Base-by-base conservation (phyloP, 208 protist genomes). In the Tritrichomonas foetus region DNA sequence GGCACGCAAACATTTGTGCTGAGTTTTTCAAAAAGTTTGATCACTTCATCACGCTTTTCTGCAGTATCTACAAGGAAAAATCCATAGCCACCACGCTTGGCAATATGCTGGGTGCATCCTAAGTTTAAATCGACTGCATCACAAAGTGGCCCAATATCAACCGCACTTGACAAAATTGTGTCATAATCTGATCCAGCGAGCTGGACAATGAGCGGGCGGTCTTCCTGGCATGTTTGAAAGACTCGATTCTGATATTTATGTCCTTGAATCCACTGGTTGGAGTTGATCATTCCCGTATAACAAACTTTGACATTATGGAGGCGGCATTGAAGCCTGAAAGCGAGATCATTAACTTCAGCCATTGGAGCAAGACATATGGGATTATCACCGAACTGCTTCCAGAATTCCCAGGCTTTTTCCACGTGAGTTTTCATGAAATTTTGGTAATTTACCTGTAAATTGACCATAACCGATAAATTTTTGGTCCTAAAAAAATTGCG, bases 51-150 rank as follows among this genome's bases (percentile, higher is more conserved):
- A 14, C 78, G 41, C 27, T 89, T 89, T 61, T 89, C 41, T n/a
- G 14, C 14, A 39, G 41, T 89, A 89, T 96, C 93, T 36, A 94
- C 57, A 0, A 96, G 27, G 33, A 93, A 96, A 39, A 95, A 80
- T 41, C 95, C 95, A 93, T 95, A 96, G 47, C 95, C 33, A 49
- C 95, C 95, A 22, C 78, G 78, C 50, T 92, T 93, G 36, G 95
- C 95, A 14, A 95, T 94, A 30, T 74, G 25, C 93, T 96, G 95
- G 2, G 95, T 95, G 94, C 95, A 96, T 16, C 95, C 95, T 1
- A 96, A 36, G 57, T 96, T 96, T 30, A 96, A 13, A 64, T 96
- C 95, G 33, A 96, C 33, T 20, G 93, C 95, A 94, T 95, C 95
- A 2, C n/a, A 25, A 41, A 49, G 8, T 47, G 30, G 57, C 14